These are phyloP conservation scores for Microbotryum saponariae DNA, from an alignment of 1,284 basidiomycete species.

Conservation along the genomic window DNA sequence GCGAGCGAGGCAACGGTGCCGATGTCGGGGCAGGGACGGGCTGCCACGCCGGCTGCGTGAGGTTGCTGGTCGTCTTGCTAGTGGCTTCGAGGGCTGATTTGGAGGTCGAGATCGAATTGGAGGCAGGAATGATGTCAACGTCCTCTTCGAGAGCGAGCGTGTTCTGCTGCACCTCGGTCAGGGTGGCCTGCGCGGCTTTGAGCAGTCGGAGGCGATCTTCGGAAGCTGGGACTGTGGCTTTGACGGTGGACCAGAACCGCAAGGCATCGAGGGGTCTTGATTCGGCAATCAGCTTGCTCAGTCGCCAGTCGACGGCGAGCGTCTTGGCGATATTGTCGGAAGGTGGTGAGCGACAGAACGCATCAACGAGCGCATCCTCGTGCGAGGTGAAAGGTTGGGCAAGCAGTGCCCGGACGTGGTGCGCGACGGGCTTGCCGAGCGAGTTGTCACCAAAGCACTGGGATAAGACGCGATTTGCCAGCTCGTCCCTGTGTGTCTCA, in stretches of 20 bases:
- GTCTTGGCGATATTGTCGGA: neutral
- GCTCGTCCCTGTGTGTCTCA: conserved; percentile 10
- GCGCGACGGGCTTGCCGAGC: conserved; percentile 4
- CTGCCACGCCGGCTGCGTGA: conserved; percentile 30
- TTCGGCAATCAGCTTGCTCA: conserved; percentile 27
- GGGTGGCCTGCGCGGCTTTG: conserved; percentile 21
- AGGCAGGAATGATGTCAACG: neutral
- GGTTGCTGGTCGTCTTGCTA: neutral
- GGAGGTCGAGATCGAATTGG: too few species aligned
- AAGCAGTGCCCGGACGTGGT: conserved; percentile 24
- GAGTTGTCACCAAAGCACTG: conserved; percentile 30
- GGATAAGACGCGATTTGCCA: conserved; percentile 13
- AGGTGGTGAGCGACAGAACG: conserved; percentile 16
- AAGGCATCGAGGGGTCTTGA: conserved; percentile 25
- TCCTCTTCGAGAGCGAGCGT: conserved; percentile 15
- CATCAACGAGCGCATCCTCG: conserved; percentile 16
- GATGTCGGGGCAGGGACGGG: conserved; percentile 5
- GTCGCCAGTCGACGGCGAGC: conserved; percentile 25
- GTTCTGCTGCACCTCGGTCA: conserved; percentile 19
- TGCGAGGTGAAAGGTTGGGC: conserved; percentile 15
- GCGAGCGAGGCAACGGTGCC: conserved; percentile 6
- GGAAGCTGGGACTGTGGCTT: neutral
- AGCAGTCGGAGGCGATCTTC: conserved; percentile 22
- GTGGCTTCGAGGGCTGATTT: neutral
- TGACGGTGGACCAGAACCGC: conserved; percentile 12